Evolutionary conservation across 768 basidiomycete species (phyloP), one percentile per base, ranked within the genome.

Genomic region (Termitomyces sp.): DNA sequence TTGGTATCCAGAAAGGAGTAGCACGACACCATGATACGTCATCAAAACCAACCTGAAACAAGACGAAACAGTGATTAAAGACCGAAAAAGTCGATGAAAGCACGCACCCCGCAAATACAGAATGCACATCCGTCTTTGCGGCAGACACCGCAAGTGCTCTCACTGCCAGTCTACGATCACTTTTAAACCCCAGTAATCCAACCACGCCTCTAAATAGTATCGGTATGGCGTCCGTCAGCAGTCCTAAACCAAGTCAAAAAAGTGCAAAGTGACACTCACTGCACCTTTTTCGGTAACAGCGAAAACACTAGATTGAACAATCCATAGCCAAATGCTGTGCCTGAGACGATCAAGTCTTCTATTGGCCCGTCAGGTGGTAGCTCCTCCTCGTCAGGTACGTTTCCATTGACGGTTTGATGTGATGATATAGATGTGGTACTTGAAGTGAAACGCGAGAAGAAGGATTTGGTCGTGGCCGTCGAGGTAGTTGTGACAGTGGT

Each of bases 251-350:
- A 31, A 34, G 12, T 24, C 4, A 46, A 39, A 46, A 39, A 15
- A 34, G 45, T 15, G 11, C 24, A 47, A 3, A 31, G 13, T 6
- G 33, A 13, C 6, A 68, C 82, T 55, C 61, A 89, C 88, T 87
- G 84, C 56, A 87, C 74, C 65, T 81, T 85, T 61, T 84, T 84
- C 18, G 91, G 91, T 15, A 93, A 72, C 18, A 93, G 70, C 4
- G 88, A 91, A 59, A 93, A 85, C 11, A 91, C 85, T 49, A 93
- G 79, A 67, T 92, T 92, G 73, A 93, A 93, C 27, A 93, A 67
- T 0, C 89, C 88, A 65, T 75, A 86, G 0, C 82, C 91, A 65
- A 91, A 93, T 0, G 91, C 91, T 8, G 87, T 83, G 2, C 91
- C 91, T 3, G 87, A 82, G 31, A 91, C 69, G 57, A 93, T 82